Percentiles rank a stretch among this genome's conserved stretches.
phyloP scores from a whole-genome alignment of 2,329 filamentous ascomycete genomes.

The Botryotinia narcissicola region DNA sequence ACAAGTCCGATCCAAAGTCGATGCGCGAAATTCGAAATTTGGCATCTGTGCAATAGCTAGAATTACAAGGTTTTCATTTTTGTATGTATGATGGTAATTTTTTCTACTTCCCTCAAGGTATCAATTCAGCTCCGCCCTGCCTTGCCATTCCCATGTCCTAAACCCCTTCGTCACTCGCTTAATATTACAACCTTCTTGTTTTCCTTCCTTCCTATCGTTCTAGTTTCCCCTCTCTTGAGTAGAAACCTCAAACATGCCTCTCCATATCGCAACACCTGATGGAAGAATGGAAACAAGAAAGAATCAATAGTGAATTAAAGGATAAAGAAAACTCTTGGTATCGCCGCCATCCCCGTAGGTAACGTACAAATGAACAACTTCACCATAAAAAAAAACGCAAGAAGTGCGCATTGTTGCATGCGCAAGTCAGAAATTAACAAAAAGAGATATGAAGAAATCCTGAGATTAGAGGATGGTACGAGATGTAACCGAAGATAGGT shows the following conservation, averaged over 20 bases:
- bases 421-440: slow-evolving; percentile 14
- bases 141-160: not conserved
- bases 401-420: not conserved
- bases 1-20: not conserved
- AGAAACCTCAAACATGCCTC: not conserved
- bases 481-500: slow-evolving; percentile 10
- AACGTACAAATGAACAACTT: slow-evolving; percentile 16
- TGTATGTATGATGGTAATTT: not conserved
- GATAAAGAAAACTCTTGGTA: slow-evolving; percentile 31
- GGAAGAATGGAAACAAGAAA: slow-evolving; percentile 11
- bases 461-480: slow-evolving; percentile 3
- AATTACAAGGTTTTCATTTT: slow-evolving; percentile 3
- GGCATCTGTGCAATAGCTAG: not conserved
- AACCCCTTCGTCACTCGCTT: not conserved
- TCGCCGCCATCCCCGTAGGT: slow-evolving; percentile 29
- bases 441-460: slow-evolving; percentile 2
- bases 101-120: not conserved
- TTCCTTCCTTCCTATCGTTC: not conserved
- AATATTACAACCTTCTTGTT: slow-evolving; percentile 10
- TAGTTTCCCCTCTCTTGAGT: not conserved
- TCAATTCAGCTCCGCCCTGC: not conserved
- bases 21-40: not conserved
- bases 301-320: slow-evolving; percentile 11
- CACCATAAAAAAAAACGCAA: not conserved
- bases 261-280: not conserved